Conservation (phyloP, 192 early-diverging fungal species). For the Dimargaris xerosporica region DNA sequence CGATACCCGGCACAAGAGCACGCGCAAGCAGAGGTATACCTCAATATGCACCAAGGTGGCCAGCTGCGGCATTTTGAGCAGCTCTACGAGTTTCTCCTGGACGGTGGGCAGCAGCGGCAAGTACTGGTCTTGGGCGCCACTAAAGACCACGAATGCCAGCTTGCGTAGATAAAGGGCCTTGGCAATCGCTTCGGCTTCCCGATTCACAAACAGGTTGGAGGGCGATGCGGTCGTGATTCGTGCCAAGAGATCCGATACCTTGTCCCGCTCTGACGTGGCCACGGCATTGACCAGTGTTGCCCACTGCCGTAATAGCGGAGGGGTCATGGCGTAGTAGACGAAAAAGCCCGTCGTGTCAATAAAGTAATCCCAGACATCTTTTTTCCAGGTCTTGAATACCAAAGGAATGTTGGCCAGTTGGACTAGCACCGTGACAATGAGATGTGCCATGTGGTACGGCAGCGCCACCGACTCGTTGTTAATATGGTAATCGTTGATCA, state of each 20-base stretch:
- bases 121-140: constrained; percentile 61
- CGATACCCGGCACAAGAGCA: constrained; percentile 64
- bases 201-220: constrained; percentile 63
- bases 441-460: background rate
- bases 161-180: constrained; percentile 55
- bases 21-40: constrained; percentile 69
- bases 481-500: background rate
- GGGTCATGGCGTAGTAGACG: constrained; percentile 22
- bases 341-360: constrained; percentile 8
- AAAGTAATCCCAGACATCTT: constrained; percentile 11
- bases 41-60: constrained; percentile 58
- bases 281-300: constrained; percentile 47
- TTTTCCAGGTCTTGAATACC: constrained; percentile 5
- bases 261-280: constrained; percentile 60
- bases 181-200: constrained; percentile 59
- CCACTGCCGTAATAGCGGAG: constrained; percentile 40
- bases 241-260: constrained; percentile 52
- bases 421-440: background rate
- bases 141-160: constrained; percentile 63
- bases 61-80: constrained; percentile 51
- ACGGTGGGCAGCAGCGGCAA: constrained; percentile 58
- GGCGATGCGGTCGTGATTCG: constrained; percentile 50
- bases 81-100: constrained; percentile 78
- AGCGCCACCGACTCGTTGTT: background rate
- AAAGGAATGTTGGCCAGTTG: background rate